phyloP scores from a whole-genome alignment of 441 rosid species.

The Erodium moschatum region DNA sequence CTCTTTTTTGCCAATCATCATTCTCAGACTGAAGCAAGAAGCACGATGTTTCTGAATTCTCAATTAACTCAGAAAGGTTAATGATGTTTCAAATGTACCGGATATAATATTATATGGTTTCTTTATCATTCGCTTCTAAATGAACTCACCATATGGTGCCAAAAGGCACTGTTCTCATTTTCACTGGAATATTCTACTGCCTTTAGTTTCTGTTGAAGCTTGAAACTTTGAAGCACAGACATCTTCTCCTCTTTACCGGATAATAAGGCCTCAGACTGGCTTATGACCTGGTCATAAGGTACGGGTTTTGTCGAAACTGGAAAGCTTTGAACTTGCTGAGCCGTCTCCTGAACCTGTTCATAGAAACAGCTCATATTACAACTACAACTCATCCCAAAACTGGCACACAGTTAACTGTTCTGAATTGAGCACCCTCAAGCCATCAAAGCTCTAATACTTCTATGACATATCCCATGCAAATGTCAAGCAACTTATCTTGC shows the following conservation, averaged over 20 bases:
- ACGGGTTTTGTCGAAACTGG: conserved; percentile 50
- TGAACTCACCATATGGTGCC: background rate
- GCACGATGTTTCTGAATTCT: background rate
- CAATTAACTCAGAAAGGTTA: background rate
- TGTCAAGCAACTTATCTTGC: background rate
- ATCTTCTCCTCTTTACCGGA: conserved; percentile 83
- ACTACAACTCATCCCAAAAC: background rate
- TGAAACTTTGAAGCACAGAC: conserved; percentile 51
- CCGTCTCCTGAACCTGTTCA: conserved; percentile 14
- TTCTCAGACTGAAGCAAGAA: background rate
- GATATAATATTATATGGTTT: background rate
- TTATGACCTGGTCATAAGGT: conserved; percentile 82
- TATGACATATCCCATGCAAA: background rate
- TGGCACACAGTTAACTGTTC: too few species aligned
- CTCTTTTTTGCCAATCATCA: background rate
- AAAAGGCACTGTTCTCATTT: conserved; percentile 22
- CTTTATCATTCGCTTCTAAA: background rate
- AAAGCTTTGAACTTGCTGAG: conserved; percentile 70
- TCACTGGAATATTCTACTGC: conserved; percentile 35
- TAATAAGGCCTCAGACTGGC: conserved; percentile 83
- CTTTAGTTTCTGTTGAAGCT: conserved; percentile 30
- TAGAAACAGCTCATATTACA: background rate
- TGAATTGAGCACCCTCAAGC: too few species aligned
- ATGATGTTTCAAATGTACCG: background rate
- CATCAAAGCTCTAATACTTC: too few species aligned